These are phyloP conservation scores for Rhodomyrtus psidioides DNA, from an alignment of 441 rosid species.

Conservation along the genomic window DNA sequence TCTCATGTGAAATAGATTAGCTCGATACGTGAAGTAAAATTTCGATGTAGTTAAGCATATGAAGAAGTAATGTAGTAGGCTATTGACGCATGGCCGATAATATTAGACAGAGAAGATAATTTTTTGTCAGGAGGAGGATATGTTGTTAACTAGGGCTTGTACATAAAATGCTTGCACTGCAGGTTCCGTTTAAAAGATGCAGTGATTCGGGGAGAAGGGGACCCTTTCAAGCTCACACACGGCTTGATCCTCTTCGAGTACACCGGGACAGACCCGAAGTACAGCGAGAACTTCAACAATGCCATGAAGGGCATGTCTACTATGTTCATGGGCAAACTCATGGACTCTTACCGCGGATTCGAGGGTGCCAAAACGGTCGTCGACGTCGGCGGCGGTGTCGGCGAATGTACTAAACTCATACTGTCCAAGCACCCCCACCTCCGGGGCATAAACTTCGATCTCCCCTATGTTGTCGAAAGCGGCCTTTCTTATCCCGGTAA, in stretches of 20 bases:
- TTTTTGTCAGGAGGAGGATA: not conserved
- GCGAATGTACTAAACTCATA: not conserved
- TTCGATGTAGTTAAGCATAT: too few relatives aligned
- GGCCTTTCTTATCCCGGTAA: not conserved
- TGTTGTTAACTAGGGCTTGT: not conserved
- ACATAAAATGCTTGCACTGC: not conserved
- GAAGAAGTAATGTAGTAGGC: too few relatives aligned
- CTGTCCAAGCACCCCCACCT: constrained; percentile 3
- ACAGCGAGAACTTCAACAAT: not conserved
- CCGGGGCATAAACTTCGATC: constrained; percentile 14
- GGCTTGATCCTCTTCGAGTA: not conserved
- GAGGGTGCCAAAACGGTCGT: not conserved
- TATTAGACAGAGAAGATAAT: not conserved
- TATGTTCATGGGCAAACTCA: not conserved
- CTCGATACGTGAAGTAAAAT: too few relatives aligned
- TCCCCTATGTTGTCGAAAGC: not conserved
- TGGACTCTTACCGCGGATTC: constrained; percentile 3
- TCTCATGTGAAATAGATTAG: too few relatives aligned
- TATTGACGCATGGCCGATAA: not conserved
- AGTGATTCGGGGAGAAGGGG: not conserved
- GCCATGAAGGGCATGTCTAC: constrained; percentile 1
- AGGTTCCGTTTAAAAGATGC: constrained; percentile 4
- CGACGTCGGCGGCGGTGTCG: constrained; percentile 13
- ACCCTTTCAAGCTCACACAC: not conserved
- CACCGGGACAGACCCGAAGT: not conserved